These are phyloP conservation scores for Gossypium bickii DNA, from an alignment of 345 rosid genomes.

Conservation along the genomic window DNA sequence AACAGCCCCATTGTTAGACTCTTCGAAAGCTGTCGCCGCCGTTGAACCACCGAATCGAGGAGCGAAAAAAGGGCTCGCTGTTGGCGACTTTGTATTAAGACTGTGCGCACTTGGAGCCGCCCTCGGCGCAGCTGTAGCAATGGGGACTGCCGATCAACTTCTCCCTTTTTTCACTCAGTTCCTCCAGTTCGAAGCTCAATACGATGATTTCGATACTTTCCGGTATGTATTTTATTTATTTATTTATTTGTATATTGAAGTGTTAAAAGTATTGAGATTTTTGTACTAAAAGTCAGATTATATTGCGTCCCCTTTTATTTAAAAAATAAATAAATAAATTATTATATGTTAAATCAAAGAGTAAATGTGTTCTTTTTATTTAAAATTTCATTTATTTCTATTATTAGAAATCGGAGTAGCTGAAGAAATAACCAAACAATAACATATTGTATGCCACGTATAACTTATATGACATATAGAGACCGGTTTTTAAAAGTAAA, in stretches of 20 bases:
- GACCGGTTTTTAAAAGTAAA: too few species aligned
- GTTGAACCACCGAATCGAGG: slow-evolving; percentile 15
- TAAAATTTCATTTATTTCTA: too few species aligned
- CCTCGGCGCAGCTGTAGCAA: slow-evolving; percentile 37
- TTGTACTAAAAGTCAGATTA: too few species aligned
- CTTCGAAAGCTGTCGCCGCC: not conserved
- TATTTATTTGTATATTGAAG: too few species aligned
- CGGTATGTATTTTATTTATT: not conserved
- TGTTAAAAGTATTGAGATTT: too few species aligned
- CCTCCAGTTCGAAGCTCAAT: slow-evolving; percentile 57
- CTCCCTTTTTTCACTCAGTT: slow-evolving; percentile 69
- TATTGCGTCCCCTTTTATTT: too few species aligned
- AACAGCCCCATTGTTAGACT: slow-evolving; percentile 15
- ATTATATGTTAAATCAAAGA: too few species aligned
- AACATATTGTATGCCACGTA: accelerated
- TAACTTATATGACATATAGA: too few species aligned
- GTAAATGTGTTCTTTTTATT: too few species aligned
- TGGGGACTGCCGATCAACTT: slow-evolving; percentile 39
- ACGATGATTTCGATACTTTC: slow-evolving; percentile 33
- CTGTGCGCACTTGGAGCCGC: slow-evolving; percentile 34
- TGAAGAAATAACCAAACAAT: too few species aligned
- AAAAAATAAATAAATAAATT: too few species aligned
- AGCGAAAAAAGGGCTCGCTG: slow-evolving; percentile 38
- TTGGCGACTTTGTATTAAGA: slow-evolving; percentile 46
- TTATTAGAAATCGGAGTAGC: accelerated